phyloP scores from a whole-genome alignment of 139 green algal genomes.

The Tetratostichococcus sp. region DNA sequence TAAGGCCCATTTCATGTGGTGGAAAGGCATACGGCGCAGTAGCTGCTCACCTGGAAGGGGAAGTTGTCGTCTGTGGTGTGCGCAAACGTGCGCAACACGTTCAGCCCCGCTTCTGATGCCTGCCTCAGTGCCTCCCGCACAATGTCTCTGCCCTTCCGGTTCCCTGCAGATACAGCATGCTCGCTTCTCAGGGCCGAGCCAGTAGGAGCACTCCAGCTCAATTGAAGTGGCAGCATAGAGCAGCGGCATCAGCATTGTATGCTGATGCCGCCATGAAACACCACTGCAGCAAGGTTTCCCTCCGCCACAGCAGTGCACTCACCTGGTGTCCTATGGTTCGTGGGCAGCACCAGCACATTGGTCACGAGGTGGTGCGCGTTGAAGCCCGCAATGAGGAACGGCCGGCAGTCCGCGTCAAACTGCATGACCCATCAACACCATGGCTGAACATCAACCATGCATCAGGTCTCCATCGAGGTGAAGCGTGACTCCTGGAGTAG shows the following conservation, averaged over 20 bases:
- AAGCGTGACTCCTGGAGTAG: too few species aligned
- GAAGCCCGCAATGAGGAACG: slow-evolving; percentile 56
- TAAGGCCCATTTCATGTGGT: too few species aligned
- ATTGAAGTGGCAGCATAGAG: too few species aligned
- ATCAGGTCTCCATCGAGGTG: too few species aligned
- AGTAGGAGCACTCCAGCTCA: too few species aligned
- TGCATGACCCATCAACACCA: slow-evolving; percentile 13
- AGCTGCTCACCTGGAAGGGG: slow-evolving; percentile 45
- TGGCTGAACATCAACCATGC: too few species aligned
- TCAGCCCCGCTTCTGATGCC: slow-evolving; percentile 39
- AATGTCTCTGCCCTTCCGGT: slow-evolving; percentile 16
- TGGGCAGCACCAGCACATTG: slow-evolving; percentile 17
- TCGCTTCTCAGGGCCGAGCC: too few species aligned
- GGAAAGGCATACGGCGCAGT: background rate
- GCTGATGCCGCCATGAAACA: too few species aligned
- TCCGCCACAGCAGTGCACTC: too few species aligned
- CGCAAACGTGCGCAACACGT: slow-evolving; percentile 54
- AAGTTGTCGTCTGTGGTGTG: slow-evolving; percentile 50
- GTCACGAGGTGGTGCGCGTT: slow-evolving; percentile 46
- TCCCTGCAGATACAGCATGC: slow-evolving; percentile 8
- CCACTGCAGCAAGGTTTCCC: too few species aligned
- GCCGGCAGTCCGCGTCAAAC: slow-evolving; percentile 51
- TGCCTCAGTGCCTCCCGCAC: slow-evolving; percentile 30
- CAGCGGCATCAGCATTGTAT: background rate
- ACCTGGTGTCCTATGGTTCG: slow-evolving; percentile 20